A percentile compares a stretch with the other conserved stretches of the same genome.
Conservation (phyloP, 352 stramenopile species). For the Globisporangium orthogonon region DNA sequence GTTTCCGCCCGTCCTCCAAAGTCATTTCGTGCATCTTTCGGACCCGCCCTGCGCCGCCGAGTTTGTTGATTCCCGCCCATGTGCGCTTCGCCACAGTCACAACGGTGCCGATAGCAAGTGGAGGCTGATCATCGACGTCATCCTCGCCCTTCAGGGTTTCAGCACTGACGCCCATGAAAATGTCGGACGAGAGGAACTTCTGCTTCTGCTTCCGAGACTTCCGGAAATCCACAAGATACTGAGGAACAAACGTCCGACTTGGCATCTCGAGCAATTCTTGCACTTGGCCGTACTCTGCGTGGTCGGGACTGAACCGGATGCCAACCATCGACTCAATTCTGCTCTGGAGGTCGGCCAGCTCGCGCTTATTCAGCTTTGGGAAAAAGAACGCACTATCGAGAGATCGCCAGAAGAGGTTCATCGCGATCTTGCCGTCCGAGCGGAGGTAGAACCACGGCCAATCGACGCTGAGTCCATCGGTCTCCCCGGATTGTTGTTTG, state of each 20-base stretch:
- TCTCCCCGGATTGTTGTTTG: constrained; percentile 3
- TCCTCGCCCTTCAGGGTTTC: constrained; percentile 28
- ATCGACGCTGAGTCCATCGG: constrained; percentile 35
- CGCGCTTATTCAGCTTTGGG: constrained; percentile 35
- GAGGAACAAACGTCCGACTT: constrained; percentile 31
- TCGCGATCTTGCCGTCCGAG: constrained; percentile 78
- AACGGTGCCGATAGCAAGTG: constrained; percentile 47
- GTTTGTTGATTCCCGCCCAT: constrained; percentile 86
- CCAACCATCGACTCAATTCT: constrained; percentile 28
- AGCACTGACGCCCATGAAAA: constrained; percentile 40
- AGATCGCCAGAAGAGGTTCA: constrained; percentile 79
- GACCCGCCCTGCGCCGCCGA: constrained; percentile 66
- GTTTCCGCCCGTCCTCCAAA: constrained; percentile 24
- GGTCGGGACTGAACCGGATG: constrained; percentile 22
- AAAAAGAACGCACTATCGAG: constrained; percentile 63
- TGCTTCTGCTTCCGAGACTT: constrained; percentile 46
- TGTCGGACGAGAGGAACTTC: constrained; percentile 43
- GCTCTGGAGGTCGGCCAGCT: constrained; percentile 23
- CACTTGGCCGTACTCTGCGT: constrained; percentile 29
- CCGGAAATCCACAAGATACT: constrained; percentile 45
- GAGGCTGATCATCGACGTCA: constrained; percentile 35
- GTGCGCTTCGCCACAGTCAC: constrained; percentile 76
- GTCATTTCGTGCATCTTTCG: constrained; percentile 46
- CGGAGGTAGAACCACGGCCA: constrained; percentile 78
- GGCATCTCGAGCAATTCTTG: constrained; percentile 38